Percentiles rank a stretch among this genome's conserved stretches.
phyloP scores from a whole-genome alignment of 768 basidiomycete genomes.

The Coprinopsis marcescibilis region DNA sequence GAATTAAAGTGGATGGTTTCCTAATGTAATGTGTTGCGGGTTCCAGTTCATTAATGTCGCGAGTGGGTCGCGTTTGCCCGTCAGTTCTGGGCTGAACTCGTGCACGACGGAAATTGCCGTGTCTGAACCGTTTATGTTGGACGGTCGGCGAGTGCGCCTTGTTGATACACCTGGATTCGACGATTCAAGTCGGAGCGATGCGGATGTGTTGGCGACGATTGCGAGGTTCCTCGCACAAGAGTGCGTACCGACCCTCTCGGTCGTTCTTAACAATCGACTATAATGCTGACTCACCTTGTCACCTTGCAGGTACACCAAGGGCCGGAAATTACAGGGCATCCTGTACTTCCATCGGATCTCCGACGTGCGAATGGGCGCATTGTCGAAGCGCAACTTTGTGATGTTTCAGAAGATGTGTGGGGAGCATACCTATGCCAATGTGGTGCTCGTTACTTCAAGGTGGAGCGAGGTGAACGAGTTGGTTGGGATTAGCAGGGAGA shows the following conservation, averaged over 20 bases:
- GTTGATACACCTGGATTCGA: slow-evolving; percentile 12
- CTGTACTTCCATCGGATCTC: slow-evolving; percentile 39
- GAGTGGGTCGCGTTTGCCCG: slow-evolving; percentile 12
- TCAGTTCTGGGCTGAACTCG: slow-evolving; percentile 8
- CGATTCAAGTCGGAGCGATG: slow-evolving; percentile 10
- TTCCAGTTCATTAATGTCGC: slow-evolving; percentile 22
- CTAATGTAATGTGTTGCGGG: neutral
- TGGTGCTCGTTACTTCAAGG: slow-evolving; percentile 42
- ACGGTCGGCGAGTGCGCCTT: slow-evolving; percentile 4
- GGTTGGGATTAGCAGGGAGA: slow-evolving; percentile 22
- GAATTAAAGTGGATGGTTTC: neutral
- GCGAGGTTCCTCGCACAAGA: slow-evolving; percentile 8
- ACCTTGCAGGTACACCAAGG: slow-evolving; percentile 4
- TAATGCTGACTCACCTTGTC: neutral
- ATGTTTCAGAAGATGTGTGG: slow-evolving; percentile 44
- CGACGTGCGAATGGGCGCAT: slow-evolving; percentile 33
- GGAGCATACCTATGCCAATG: slow-evolving; percentile 34
- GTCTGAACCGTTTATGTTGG: slow-evolving; percentile 7
- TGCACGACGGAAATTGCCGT: slow-evolving; percentile 5
- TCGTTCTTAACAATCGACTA: neutral
- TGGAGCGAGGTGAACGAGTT: slow-evolving; percentile 33
- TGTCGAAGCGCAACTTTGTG: slow-evolving; percentile 34
- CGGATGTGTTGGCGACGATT: slow-evolving; percentile 5
- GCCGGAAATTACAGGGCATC: slow-evolving; percentile 29
- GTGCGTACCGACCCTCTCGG: neutral